Conservation (phyloP, 305 asterid species). For the Fraxinus dipetala region DNA sequence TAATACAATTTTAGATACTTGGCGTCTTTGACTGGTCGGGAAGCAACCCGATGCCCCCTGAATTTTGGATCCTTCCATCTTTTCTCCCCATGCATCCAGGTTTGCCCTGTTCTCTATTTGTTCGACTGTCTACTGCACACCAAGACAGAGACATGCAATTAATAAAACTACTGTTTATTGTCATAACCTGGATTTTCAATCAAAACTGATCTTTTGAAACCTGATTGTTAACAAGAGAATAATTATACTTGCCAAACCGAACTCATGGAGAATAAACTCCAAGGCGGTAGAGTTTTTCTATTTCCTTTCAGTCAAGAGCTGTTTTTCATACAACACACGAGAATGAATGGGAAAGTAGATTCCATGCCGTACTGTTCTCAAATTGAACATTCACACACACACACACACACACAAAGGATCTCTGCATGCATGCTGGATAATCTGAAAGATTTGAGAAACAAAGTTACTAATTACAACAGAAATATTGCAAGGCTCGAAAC, state of each 20-base stretch:
- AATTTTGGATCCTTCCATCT: conserved; percentile 89
- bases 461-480: not conserved
- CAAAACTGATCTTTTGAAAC: not conserved
- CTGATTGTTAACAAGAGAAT: not conserved
- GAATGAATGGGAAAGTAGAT: not conserved
- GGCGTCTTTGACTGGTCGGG: conserved; percentile 86
- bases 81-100: conserved; percentile 93
- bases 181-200: not conserved
- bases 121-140: not conserved
- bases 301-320: not conserved
- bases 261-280: not conserved
- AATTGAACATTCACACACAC: not conserved
- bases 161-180: not conserved
- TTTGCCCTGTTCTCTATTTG: conserved; percentile 17
- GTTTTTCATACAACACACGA: not conserved
- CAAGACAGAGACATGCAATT: not conserved
- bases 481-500: not conserved
- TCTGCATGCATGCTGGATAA: not conserved
- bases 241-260: not conserved
- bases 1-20: conserved; percentile 41
- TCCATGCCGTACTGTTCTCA: not conserved
- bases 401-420: not conserved
- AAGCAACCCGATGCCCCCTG: conserved; percentile 90
- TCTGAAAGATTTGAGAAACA: not conserved
- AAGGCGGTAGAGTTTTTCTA: not conserved